Evolutionary conservation across 345 rosid genomes (phyloP).

Genomic region (Mallotus nudiflorus): DNA sequence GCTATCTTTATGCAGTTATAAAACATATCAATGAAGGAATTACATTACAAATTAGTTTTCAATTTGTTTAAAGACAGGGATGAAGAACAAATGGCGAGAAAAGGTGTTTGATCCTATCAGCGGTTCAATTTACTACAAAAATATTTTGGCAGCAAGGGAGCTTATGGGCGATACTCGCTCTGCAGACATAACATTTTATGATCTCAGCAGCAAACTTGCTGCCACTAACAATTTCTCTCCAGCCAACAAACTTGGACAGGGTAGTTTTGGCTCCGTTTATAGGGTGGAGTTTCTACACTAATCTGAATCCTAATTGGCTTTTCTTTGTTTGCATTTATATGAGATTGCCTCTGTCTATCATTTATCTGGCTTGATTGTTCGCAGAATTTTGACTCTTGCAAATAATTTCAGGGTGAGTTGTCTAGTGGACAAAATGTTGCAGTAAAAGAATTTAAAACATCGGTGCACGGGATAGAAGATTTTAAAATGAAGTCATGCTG

Average conservation of each 20-base stretch:
- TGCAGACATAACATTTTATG: neutral
- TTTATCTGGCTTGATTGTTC: too few species aligned
- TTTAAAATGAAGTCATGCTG: constrained; percentile 1
- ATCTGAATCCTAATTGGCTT: too few species aligned
- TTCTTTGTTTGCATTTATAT: too few species aligned
- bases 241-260: constrained; percentile 31
- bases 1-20: too few species aligned
- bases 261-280: constrained; percentile 42
- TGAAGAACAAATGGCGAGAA: neutral
- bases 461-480: neutral
- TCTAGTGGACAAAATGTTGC: neutral
- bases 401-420: neutral
- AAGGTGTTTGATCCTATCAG: neutral
- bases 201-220: constrained; percentile 7
- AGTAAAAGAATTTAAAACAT: neutral
- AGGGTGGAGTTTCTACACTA: constrained; percentile 20
- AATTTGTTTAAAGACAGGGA: neutral
- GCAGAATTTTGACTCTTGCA: too few species aligned
- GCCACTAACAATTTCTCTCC: constrained; percentile 35
- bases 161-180: too few species aligned
- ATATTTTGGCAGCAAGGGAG: too few species aligned
- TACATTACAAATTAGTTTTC: too few species aligned
- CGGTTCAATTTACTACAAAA: neutral
- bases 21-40: too few species aligned
- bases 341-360: too few species aligned